Evolutionary conservation across 306 rosid genomes (phyloP).

Genomic region (Dicorynia guianensis): DNA sequence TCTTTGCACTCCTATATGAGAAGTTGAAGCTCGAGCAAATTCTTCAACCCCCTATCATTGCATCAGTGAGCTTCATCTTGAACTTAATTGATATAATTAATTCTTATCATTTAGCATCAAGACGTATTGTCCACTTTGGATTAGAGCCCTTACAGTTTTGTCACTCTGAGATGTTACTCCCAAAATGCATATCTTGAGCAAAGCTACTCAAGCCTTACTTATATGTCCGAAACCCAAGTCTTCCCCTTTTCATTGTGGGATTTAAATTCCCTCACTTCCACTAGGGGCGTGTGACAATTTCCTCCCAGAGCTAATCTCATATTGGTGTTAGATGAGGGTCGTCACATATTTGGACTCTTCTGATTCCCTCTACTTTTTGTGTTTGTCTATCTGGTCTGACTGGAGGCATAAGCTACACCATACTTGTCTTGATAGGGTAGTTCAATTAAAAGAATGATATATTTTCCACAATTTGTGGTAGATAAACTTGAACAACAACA

Average conservation of each 20-base stretch:
- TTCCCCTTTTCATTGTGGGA: too few species aligned
- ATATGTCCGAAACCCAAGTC: too few species aligned
- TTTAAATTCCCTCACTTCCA: too few species aligned
- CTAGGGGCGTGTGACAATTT: too few species aligned
- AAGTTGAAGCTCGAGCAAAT: conserved; percentile 93
- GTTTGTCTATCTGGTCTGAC: background rate
- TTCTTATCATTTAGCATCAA: too few species aligned
- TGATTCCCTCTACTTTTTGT: conserved; percentile 15
- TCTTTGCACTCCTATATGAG: conserved; percentile 56
- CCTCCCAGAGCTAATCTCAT: too few species aligned
- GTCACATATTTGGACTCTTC: conserved; percentile 17
- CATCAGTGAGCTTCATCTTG: conserved; percentile 77
- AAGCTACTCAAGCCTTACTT: too few species aligned
- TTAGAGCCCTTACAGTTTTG: too few species aligned
- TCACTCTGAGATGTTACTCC: too few species aligned
- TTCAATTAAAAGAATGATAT: background rate
- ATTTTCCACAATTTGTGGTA: conserved; percentile 29
- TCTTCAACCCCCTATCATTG: conserved; percentile 93
- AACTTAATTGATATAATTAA: conserved; percentile 21
- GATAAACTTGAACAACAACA: conserved; percentile 11
- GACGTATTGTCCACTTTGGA: too few species aligned
- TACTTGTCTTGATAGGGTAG: conserved; percentile 12
- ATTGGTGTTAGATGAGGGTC: too few species aligned
- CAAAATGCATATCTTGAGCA: too few species aligned
- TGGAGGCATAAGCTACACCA: conserved; percentile 4